phyloP scores from a whole-genome alignment of 805 yeast genomes.

The Kuraishia hungarica region DNA sequence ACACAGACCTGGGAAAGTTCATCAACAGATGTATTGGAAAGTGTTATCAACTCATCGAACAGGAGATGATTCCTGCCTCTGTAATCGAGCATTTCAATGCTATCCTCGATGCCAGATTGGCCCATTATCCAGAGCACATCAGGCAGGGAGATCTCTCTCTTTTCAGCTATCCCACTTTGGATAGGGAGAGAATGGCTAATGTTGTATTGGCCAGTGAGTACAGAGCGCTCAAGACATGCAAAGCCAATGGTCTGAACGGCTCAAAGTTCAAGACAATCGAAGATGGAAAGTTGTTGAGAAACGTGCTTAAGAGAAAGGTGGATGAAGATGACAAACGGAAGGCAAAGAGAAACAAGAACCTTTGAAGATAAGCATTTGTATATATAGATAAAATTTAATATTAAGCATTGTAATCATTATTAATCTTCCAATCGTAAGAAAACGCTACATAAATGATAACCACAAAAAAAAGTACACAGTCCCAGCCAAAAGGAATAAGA shows the following conservation, averaged over 20 bases:
- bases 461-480: neutral
- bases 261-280: slow-evolving; percentile 34
- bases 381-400: neutral
- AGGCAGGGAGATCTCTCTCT: slow-evolving; percentile 6
- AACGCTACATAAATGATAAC: neutral
- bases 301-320: slow-evolving; percentile 44
- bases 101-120: slow-evolving; percentile 27
- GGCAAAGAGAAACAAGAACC: slow-evolving; percentile 13
- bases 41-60: slow-evolving; percentile 51
- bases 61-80: slow-evolving; percentile 34
- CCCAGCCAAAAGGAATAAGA: neutral
- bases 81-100: slow-evolving; percentile 19
- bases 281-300: slow-evolving; percentile 51
- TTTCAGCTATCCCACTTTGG: neutral
- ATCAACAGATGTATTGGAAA: slow-evolving; percentile 48
- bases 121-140: slow-evolving; percentile 36
- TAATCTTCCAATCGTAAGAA: slow-evolving; percentile 1
- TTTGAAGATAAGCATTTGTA: neutral
- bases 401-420: neutral
- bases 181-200: slow-evolving; percentile 37
- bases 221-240: slow-evolving; percentile 35
- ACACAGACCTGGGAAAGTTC: slow-evolving; percentile 20
- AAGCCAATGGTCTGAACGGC: slow-evolving; percentile 11
- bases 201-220: slow-evolving; percentile 51
- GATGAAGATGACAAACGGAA: slow-evolving; percentile 19